Base-by-base conservation (phyloP, 257 asterid genomes). In the Asclepias syriaca region DNA sequence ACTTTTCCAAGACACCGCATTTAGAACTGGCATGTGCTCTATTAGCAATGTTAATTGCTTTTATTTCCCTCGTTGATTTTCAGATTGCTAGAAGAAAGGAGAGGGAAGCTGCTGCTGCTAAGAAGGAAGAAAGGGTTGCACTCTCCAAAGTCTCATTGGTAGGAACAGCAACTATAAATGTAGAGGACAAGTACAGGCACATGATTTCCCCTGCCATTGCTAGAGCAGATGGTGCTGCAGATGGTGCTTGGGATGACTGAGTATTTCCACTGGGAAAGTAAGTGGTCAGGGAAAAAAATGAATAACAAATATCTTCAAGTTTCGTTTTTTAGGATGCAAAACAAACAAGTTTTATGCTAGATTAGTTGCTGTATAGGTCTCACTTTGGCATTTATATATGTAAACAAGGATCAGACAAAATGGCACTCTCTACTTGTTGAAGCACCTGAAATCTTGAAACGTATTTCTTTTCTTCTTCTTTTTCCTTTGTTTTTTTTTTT, bases 231-330 rank as follows among this genome's bases (percentile, higher is more conserved):
- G 97, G 96, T 40, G 77, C 92, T 29, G 97, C 94, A 18, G 97
- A 91, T 60, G 91, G 78, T 72, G 97, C 97, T 57, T 91, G 96
- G 96, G 97, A 88, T 75, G 94, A 89, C 73, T 90, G 77, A 87
- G 4, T 48, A 32, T n/a, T 66, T 34, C 49, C 40, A 8, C 1
- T 48, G 37, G 13, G 40, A 10, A 8, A 12, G 40, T 59, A n/a
- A 16, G 14, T 12, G 27, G 58, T 63, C 50, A 10, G 55, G 13
- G 34, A 13, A 0, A 14, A 14, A 3, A 14, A 24, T 48, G 40
- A 34, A 8, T 11, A 22, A 39, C 29, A 13, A 6, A 6, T 4
- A 21, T 66, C 43, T 74, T 57, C 29, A 19, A 29, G 21, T 68
- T 45, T 14, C 46, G 37, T 32, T 55, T 11, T 24, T 13, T 64